These are phyloP conservation scores for Albugo candida DNA, from an alignment of 352 stramenopile genomes.

Conservation along the genomic window DNA sequence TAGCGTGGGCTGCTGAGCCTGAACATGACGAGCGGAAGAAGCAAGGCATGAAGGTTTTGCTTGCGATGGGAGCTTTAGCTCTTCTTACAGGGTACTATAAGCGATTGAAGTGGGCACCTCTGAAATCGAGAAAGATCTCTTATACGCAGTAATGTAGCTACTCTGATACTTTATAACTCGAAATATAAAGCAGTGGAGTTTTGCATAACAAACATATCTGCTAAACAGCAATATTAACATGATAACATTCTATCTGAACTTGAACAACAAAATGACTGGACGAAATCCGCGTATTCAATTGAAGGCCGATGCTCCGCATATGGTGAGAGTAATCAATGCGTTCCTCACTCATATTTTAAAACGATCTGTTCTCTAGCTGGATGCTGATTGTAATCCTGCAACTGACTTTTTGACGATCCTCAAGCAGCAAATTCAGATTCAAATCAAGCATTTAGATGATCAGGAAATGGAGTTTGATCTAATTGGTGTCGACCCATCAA, in stretches of 20 bases:
- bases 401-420: conserved; percentile 65
- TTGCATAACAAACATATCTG: no score
- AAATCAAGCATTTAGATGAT: conserved; percentile 64
- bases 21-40: conserved; percentile 98
- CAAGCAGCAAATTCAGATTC: conserved; percentile 70
- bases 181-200: no score
- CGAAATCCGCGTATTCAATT: no score
- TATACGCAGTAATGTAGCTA: conserved; percentile 85
- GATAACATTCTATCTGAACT: no score
- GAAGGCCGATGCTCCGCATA: conserved; percentile 38
- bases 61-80: conserved; percentile 81
- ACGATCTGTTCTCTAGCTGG: conserved; percentile 19
- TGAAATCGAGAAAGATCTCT: conserved; percentile 97
- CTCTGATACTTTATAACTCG: neutral
- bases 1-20: conserved; percentile 93
- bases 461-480: conserved; percentile 86
- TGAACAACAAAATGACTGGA: no score
- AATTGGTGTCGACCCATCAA: conserved; percentile 79
- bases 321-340: conserved; percentile 18
- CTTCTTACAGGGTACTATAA: conserved; percentile 96
- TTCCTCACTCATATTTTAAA: neutral
- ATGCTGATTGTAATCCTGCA: conserved; percentile 47
- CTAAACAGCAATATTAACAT: no score
- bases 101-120: conserved; percentile 91
- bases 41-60: conserved; percentile 87